Conservation (phyloP, 768 basidiomycete species). For the Leccinum broughii region DNA sequence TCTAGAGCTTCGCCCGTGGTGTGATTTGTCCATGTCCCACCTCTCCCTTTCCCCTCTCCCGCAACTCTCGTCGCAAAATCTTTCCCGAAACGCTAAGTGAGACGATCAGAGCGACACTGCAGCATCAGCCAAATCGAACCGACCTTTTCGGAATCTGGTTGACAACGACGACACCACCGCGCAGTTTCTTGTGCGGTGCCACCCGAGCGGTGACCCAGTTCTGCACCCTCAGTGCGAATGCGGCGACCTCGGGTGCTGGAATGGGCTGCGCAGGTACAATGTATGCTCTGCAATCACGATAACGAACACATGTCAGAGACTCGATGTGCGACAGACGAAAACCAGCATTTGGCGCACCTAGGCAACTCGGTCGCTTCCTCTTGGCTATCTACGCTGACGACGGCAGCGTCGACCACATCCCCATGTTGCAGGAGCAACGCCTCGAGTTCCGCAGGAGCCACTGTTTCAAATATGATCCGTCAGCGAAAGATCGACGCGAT, state of each 20-base stretch:
- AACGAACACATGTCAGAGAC: neutral
- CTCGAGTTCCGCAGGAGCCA: slow-evolving; percentile 87
- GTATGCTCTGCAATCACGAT: slow-evolving; percentile 37
- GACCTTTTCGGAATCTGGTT: slow-evolving; percentile 42
- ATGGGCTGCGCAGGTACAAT: slow-evolving; percentile 37
- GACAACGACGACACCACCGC: slow-evolving; percentile 69
- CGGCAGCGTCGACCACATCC: slow-evolving; percentile 75
- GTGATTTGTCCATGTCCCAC: slow-evolving; percentile 26
- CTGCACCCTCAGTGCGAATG: slow-evolving; percentile 52
- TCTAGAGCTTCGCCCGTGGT: slow-evolving; percentile 21
- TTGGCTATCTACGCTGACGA: slow-evolving; percentile 70
- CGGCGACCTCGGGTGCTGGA: slow-evolving; percentile 16
- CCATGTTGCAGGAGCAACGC: slow-evolving; percentile 72
- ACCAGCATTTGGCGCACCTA: slow-evolving; percentile 39
- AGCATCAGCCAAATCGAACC: neutral
- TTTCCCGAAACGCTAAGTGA: slow-evolving; percentile 69
- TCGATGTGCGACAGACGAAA: neutral
- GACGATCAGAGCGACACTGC: neutral
- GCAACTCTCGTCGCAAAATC: slow-evolving; percentile 77
- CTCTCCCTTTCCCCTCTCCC: slow-evolving; percentile 66
- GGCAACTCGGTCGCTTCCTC: slow-evolving; percentile 82
- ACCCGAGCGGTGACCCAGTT: slow-evolving; percentile 71
- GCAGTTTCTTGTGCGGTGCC: slow-evolving; percentile 72
- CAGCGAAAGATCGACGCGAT: neutral
- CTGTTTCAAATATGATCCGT: slow-evolving; percentile 35